Evolutionary conservation across 805 yeast species (phyloP), one percentile per base, ranked within the genome.

Genomic region (Wickerhamomyces mucosus): DNA sequence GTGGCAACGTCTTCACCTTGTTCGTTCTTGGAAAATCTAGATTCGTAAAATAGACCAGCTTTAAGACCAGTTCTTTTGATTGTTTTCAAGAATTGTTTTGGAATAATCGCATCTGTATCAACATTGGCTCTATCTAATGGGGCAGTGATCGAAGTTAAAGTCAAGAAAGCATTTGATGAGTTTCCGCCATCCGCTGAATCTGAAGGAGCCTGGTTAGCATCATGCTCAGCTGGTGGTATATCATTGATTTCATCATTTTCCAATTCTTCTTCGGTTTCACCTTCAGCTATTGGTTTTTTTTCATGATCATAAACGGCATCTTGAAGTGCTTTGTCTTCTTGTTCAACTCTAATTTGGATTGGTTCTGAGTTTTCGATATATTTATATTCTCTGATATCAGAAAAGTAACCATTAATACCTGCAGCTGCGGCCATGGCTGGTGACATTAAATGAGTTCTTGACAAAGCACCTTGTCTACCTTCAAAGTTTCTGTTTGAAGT

Each of bases 381-480:
- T 38, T 74, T 63, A 57, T 71, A 83, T 34, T 83, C 79, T 62
- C 98, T 78, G 47, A 88, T 88, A 55, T 92, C 98, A 28, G 82
- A 71, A 50, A 92, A 78, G 51, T 78, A 85, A 45, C 98, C 98
- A 35, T 70, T 72, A 45, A 92, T 78, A 49, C 88, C 96, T 14
- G 98, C 97, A 15, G 97, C 96, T 20, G 98, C 98, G 29, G 98
- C 98, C 98, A 92, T 92, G 15, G 95, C 95, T 24, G 98, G 98
- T 11, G 96, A 84, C 95, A 89, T 85, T 55, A 92, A 72, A 57
- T 92, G 98, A 14, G 98, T 92, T 65, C 98, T 76, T 13, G 96
- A 85, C 38, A 63, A 65, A 32, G 96, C 95, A 64, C 98, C 98
- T 69, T 92, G 98, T 63, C 98, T 88, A 50, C 98, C 98, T 61